phyloP scores from a whole-genome alignment of 2,329 filamentous ascomycete species.

The Chrysosporium keratinophilum region DNA sequence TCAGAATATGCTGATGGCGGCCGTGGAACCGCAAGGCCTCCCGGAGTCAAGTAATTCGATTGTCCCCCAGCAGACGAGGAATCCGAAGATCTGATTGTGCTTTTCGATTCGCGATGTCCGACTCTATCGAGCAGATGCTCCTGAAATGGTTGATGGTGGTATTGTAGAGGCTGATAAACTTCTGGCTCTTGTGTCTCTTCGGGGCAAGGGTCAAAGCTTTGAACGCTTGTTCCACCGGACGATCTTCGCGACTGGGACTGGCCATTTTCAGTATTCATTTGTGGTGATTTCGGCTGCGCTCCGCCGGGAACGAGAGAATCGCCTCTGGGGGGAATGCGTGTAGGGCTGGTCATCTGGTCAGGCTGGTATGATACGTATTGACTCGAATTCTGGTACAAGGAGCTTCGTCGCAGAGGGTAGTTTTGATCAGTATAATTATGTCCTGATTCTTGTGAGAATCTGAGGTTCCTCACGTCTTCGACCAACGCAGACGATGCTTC shows the following conservation, averaged over 20 bases:
- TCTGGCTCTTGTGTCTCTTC: slow-evolving; percentile 22
- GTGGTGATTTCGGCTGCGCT: not conserved
- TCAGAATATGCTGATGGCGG: slow-evolving; percentile 66
- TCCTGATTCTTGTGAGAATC: slow-evolving; percentile 11
- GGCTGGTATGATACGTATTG: slow-evolving; percentile 4
- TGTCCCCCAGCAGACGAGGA: slow-evolving; percentile 38
- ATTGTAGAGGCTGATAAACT: slow-evolving; percentile 40
- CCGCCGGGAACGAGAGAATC: slow-evolving; percentile 5
- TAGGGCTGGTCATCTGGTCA: slow-evolving; percentile 13
- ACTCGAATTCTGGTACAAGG: not conserved
- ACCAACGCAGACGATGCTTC: slow-evolving; percentile 24
- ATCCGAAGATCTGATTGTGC: slow-evolving; percentile 24
- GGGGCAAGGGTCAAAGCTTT: slow-evolving; percentile 17
- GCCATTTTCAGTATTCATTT: slow-evolving; percentile 18
- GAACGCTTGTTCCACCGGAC: slow-evolving; percentile 27
- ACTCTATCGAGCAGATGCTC: slow-evolving; percentile 21
- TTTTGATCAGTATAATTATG: not conserved
- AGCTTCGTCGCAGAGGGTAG: slow-evolving; percentile 3
- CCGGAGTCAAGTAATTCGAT: slow-evolving; percentile 54
- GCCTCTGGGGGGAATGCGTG: slow-evolving; percentile 13
- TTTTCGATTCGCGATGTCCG: slow-evolving; percentile 22
- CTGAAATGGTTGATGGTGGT: slow-evolving; percentile 42
- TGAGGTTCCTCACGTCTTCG: slow-evolving; percentile 19
- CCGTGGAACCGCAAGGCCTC: slow-evolving; percentile 51
- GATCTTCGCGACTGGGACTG: slow-evolving; percentile 20